These are phyloP conservation scores for Phytophthora podocarpi DNA, from an alignment of 352 stramenopile species.

Conservation along the genomic window DNA sequence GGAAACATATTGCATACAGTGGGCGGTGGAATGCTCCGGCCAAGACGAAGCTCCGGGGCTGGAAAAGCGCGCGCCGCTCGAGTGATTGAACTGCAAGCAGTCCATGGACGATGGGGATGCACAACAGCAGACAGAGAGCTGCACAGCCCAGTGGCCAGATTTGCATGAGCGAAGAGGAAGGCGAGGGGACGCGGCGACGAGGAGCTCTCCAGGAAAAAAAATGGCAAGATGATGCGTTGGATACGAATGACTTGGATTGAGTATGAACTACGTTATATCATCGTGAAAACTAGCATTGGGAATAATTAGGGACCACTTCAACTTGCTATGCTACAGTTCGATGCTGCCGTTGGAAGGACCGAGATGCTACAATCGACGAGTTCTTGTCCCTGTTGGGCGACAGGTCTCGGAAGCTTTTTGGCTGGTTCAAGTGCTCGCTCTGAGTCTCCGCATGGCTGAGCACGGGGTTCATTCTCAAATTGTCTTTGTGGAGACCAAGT, in stretches of 20 bases:
- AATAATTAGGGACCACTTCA: slow-evolving; percentile 13
- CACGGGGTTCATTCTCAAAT: slow-evolving; percentile 26
- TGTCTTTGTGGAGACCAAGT: slow-evolving; percentile 24
- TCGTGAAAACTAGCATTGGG: not conserved
- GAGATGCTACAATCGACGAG: too few relatives aligned
- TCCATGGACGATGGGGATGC: slow-evolving; percentile 10
- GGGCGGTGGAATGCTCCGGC: slow-evolving; percentile 35
- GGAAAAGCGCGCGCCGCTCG: slow-evolving; percentile 3
- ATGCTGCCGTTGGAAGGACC: slow-evolving; percentile 11
- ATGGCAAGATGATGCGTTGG: too few relatives aligned
- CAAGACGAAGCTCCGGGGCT: slow-evolving; percentile 23
- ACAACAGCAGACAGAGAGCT: slow-evolving; percentile 17
- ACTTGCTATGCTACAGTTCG: slow-evolving; percentile 9
- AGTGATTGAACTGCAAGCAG: slow-evolving; percentile 17
- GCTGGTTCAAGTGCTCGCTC: not conserved
- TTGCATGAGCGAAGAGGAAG: too few relatives aligned
- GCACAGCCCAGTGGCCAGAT: slow-evolving; percentile 29
- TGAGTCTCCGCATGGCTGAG: too few relatives aligned
- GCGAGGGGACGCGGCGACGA: slow-evolving; percentile 6
- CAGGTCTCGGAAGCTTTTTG: not conserved
- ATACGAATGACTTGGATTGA: slow-evolving; percentile 8
- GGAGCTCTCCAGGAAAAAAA: slow-evolving; percentile 6
- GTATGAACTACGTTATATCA: slow-evolving; percentile 1
- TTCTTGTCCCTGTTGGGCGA: slow-evolving; percentile 5
- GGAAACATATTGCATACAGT: slow-evolving; percentile 24